Conservation (phyloP, 2,329 filamentous ascomycete species). For the Penicillium sp. region DNA sequence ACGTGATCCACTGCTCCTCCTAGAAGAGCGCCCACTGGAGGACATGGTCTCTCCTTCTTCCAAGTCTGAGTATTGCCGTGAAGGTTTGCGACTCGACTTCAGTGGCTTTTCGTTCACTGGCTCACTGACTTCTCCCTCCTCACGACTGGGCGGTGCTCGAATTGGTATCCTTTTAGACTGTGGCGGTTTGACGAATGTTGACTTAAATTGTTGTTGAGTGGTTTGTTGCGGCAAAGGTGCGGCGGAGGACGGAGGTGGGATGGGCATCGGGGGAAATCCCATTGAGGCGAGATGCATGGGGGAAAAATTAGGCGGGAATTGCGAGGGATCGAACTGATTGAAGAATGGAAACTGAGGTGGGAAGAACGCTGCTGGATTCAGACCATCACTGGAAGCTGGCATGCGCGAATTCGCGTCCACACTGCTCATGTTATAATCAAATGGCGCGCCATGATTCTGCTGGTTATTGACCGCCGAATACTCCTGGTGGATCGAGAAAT, state of each 20-base stretch:
- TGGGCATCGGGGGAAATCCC: conserved; percentile 24
- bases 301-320: conserved; percentile 35
- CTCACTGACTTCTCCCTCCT: conserved; percentile 79
- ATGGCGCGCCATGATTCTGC: conserved; percentile 12
- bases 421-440: conserved; percentile 25
- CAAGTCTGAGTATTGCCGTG: conserved; percentile 15
- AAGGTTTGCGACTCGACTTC: background rate
- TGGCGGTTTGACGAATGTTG: background rate
- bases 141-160: conserved; percentile 49
- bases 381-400: conserved; percentile 30
- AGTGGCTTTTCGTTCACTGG: conserved; percentile 46
- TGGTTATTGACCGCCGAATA: conserved; percentile 27
- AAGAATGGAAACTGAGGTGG: conserved; percentile 33
- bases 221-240: background rate
- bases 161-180: conserved; percentile 24
- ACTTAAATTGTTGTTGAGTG: background rate
- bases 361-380: conserved; percentile 24
- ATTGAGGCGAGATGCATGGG: conserved; percentile 28
- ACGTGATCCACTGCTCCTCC: conserved; percentile 37
- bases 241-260: conserved; percentile 17
- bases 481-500: conserved; percentile 27
- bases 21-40: conserved; percentile 20
- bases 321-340: conserved; percentile 36
- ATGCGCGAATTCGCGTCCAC: conserved; percentile 32
- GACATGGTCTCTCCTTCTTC: conserved; percentile 30